phyloP scores from a whole-genome alignment of 345 rosid genomes.

The Citrus australasica region DNA sequence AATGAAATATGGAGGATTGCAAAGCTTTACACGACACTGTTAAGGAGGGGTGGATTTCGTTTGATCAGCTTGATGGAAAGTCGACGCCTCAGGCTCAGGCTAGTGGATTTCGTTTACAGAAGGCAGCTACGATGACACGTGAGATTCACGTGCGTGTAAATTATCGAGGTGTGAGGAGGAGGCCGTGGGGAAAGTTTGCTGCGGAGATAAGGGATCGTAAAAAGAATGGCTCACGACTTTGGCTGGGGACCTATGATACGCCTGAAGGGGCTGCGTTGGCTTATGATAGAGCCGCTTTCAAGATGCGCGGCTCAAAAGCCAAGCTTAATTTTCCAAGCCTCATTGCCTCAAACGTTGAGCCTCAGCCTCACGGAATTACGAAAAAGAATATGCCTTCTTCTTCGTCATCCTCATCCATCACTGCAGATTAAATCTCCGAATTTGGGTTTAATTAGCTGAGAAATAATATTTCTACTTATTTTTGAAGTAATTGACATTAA shows the following conservation, averaged over 20 bases:
- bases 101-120: no score
- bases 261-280: conserved; percentile 26
- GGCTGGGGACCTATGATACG: conserved; percentile 71
- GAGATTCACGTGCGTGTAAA: not conserved
- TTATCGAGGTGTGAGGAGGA: conserved; percentile 31
- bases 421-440: not conserved
- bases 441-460: not conserved
- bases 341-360: not conserved
- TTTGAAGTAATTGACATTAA: no score
- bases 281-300: conserved; percentile 15
- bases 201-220: conserved; percentile 70
- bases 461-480: not conserved
- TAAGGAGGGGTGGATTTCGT: not conserved
- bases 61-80: not conserved
- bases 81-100: not conserved
- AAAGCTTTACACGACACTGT: not conserved
- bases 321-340: conserved; percentile 17
- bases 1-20: not conserved
- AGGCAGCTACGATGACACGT: not conserved
- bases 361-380: not conserved
- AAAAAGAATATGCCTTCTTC: conserved; percentile 5
- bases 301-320: conserved; percentile 17
- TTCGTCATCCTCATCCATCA: not conserved
- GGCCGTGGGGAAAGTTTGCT: conserved; percentile 75
- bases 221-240: conserved; percentile 55